Evolutionary conservation across 106 monocot genomes (phyloP).

Genomic region (Allium fistulosum): DNA sequence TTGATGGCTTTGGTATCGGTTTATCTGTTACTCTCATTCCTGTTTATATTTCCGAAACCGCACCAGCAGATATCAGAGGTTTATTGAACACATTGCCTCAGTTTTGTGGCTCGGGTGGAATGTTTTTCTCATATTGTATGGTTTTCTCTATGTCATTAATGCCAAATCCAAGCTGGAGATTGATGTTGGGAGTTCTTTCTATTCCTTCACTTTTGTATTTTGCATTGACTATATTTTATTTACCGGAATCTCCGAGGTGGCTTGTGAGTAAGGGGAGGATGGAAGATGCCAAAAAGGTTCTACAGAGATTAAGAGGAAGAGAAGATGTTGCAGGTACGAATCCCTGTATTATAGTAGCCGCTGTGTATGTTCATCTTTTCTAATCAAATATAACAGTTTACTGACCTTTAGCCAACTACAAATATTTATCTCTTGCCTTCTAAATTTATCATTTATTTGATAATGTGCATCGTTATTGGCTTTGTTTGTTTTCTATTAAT

Average conservation of each 20-base stretch:
- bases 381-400: no score
- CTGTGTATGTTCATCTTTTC: no score
- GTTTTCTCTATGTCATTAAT: constrained; percentile 23
- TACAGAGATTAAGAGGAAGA: constrained; percentile 25
- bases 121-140: constrained; percentile 30
- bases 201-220: constrained; percentile 25
- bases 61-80: constrained; percentile 28
- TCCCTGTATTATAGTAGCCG: neutral
- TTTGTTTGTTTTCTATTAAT: no score
- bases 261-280: constrained; percentile 34
- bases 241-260: constrained; percentile 32
- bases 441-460: no score
- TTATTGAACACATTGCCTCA: constrained; percentile 27
- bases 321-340: constrained; percentile 24
- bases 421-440: no score
- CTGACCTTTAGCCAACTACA: no score
- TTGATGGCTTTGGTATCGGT: constrained; percentile 31
- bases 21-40: constrained; percentile 29
- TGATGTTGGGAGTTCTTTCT: constrained; percentile 37
- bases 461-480: no score
- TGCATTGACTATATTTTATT: constrained; percentile 17
- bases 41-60: constrained; percentile 32
- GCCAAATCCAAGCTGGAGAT: constrained; percentile 21
- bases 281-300: constrained; percentile 25
- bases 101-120: constrained; percentile 27